Percentiles rank a stretch among this genome's conserved stretches.
These are phyloP conservation scores for Cochliopodium minus DNA, from an alignment of 208 protist species.

Conservation along the genomic window DNA sequence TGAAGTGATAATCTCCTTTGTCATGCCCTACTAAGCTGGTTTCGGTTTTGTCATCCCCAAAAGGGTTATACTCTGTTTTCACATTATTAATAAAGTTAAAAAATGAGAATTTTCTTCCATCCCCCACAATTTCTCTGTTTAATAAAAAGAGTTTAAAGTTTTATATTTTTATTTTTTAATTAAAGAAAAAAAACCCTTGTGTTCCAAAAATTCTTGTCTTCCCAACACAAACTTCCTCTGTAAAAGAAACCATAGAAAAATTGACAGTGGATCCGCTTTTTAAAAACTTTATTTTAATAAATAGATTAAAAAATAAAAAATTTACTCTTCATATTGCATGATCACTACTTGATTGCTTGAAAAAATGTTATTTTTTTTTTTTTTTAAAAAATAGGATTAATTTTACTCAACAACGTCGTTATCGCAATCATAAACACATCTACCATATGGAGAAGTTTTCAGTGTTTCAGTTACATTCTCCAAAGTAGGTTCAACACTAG, in stretches of 20 bases:
- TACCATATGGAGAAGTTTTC: not conserved
- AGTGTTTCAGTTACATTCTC: conserved; percentile 4
- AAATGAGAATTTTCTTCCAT: not conserved
- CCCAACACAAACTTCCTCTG: not conserved
- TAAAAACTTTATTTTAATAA: no score
- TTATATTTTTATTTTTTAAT: not conserved
- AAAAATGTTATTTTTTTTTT: no score
- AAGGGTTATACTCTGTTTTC: no score
- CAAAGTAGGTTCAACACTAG: not conserved
- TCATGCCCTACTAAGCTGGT: not conserved
- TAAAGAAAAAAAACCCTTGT: not conserved
- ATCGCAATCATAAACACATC: conserved; percentile 3
- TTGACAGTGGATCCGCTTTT: not conserved
- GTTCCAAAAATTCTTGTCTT: not conserved
- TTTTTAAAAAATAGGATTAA: no score
- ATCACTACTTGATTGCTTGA: conserved; percentile 8
- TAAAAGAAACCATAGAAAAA: not conserved
- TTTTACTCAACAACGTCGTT: conserved; percentile 10
- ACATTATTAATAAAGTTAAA: no score
- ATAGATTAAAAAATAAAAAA: no score
- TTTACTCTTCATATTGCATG: not conserved
- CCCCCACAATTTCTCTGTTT: not conserved
- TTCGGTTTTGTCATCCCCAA: not conserved
- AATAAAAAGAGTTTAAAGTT: not conserved
- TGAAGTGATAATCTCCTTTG: not conserved